phyloP scores from a whole-genome alignment of 2,329 filamentous ascomycete species.

The Colletotrichum echinochloae region DNA sequence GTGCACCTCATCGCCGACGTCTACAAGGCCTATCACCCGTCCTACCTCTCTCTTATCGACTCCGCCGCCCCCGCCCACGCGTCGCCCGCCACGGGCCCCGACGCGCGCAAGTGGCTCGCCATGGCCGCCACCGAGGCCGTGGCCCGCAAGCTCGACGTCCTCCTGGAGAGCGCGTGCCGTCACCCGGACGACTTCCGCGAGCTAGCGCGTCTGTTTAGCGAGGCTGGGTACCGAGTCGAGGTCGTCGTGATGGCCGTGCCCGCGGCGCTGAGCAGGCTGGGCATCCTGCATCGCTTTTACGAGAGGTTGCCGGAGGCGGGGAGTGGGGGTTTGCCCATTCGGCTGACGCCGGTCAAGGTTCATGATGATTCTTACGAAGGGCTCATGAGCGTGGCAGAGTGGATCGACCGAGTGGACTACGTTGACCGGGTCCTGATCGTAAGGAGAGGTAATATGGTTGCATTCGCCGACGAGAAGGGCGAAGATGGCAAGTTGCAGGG shows the following conservation, averaged over 20 bases:
- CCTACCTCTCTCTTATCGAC: constrained; percentile 50
- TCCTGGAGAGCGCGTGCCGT: constrained; percentile 60
- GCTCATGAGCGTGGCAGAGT: constrained; percentile 51
- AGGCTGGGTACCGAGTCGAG: constrained; percentile 52
- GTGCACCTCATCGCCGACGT: constrained; percentile 62
- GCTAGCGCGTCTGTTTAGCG: constrained; percentile 51
- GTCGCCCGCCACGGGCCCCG: constrained; percentile 53
- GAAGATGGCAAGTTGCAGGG: constrained; percentile 16
- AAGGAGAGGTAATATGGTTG: constrained; percentile 53
- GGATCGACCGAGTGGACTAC: constrained; percentile 49
- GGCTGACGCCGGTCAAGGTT: constrained; percentile 57
- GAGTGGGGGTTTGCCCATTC: constrained; percentile 51
- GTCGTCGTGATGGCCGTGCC: constrained; percentile 59
- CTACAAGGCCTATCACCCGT: constrained; percentile 62
- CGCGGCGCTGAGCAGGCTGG: constrained; percentile 55
- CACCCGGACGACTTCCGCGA: constrained; percentile 55
- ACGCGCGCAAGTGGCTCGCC: constrained; percentile 59
- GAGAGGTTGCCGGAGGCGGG: constrained; percentile 51
- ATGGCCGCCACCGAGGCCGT: constrained; percentile 53
- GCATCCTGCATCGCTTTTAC: constrained; percentile 56
- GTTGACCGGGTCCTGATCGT: constrained; percentile 55
- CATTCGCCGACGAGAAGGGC: constrained; percentile 42
- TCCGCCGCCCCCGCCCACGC: constrained; percentile 50
- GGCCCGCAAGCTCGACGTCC: constrained; percentile 49
- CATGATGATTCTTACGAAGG: constrained; percentile 60